phyloP scores from a whole-genome alignment of 352 stramenopile genomes.

The Pythium sp. region DNA sequence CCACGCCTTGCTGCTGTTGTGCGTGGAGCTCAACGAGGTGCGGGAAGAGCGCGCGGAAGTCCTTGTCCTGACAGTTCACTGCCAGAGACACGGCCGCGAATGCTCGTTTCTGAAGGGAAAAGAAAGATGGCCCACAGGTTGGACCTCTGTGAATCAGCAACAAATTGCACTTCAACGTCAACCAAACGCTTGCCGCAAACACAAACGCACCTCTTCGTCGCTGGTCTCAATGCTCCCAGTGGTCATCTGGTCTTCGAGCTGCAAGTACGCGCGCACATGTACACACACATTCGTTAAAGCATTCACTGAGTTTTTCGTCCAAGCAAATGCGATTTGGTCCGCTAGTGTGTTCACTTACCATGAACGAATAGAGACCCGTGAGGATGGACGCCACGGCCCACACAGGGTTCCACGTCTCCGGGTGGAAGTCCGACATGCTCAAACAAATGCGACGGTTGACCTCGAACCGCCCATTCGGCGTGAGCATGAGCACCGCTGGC shows the following conservation, averaged over 20 bases:
- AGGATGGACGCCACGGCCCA: conserved; percentile 95
- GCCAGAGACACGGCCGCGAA: conserved; percentile 67
- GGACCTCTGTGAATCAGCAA: not conserved
- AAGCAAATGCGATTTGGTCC: no score
- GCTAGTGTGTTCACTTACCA: conserved; percentile 35
- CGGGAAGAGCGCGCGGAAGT: conserved; percentile 83
- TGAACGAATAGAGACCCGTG: conserved; percentile 94
- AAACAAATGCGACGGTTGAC: conserved; percentile 91
- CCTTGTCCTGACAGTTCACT: conserved; percentile 80
- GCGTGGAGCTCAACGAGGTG: conserved; percentile 70
- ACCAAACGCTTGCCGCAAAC: conserved; percentile 1
- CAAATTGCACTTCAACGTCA: not conserved
- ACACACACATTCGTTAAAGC: not conserved
- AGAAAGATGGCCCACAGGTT: not conserved
- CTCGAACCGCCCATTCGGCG: conserved; percentile 92
- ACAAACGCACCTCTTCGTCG: conserved; percentile 49
- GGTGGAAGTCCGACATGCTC: conserved; percentile 95
- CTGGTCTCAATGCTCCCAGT: conserved; percentile 83
- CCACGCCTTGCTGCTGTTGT: conserved; percentile 5
- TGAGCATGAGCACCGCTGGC: conserved; percentile 93
- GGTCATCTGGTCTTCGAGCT: conserved; percentile 78
- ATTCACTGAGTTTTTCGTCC: no score
- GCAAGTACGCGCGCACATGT: not conserved
- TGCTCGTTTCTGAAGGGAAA: conserved; percentile 50
- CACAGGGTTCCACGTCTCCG: conserved; percentile 95